Evolutionary conservation across 495 filamentous ascomycete genomes (phyloP).

Genomic region (Penicillium odoratum): DNA sequence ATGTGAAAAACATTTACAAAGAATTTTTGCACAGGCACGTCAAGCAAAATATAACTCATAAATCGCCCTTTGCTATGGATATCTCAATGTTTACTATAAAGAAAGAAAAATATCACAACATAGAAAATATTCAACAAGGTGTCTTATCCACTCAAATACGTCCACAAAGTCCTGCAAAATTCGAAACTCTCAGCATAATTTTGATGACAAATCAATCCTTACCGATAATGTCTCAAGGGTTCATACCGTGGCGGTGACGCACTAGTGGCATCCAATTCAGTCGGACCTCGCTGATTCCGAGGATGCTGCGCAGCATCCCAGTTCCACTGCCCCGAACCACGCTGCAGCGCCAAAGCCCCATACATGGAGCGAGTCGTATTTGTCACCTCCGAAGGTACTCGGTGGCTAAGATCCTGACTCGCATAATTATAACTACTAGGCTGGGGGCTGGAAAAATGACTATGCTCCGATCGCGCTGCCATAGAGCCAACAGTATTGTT

Average conservation of each 20-base stretch:
- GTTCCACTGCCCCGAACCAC: slow-evolving; percentile 22
- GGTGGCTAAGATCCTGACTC: slow-evolving; percentile 15
- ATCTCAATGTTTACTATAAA: background rate
- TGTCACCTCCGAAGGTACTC: background rate
- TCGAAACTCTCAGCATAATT: no score
- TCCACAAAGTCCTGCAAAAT: no score
- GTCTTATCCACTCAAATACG: no score
- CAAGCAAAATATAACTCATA: no score
- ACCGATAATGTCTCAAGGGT: background rate
- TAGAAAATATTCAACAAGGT: background rate
- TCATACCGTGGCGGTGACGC: background rate
- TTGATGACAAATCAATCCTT: background rate
- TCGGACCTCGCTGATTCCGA: slow-evolving; percentile 14
- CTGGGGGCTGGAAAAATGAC: slow-evolving; percentile 15
- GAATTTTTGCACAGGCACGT: no score
- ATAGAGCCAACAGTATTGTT: slow-evolving; percentile 11
- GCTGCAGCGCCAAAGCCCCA: slow-evolving; percentile 4
- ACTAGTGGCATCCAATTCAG: slow-evolving; percentile 27
- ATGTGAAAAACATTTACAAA: no score
- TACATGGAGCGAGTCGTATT: background rate
- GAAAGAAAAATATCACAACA: background rate
- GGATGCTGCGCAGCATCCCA: slow-evolving; percentile 26
- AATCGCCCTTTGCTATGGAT: background rate
- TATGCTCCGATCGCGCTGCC: slow-evolving; percentile 10
- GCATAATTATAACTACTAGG: slow-evolving; percentile 12